A percentile compares a stretch with the other conserved stretches of the same genome.
phyloP scores from a whole-genome alignment of 1,284 basidiomycete genomes.

The Malassezia dermatis region DNA sequence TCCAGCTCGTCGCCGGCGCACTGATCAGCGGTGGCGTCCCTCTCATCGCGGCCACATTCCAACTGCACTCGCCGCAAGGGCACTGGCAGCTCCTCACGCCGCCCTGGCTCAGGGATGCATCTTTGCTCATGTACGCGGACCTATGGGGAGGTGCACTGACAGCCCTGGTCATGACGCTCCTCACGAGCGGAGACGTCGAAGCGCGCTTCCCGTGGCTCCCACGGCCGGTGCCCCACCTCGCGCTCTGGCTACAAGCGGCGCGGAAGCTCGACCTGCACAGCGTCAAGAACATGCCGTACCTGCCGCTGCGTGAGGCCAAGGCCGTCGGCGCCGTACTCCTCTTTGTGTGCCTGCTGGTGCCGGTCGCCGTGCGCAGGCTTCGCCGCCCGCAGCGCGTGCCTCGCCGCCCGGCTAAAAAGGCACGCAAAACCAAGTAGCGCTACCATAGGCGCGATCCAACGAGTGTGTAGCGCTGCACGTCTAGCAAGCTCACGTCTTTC shows the following conservation, averaged over 20 bases:
- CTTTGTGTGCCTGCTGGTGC: conserved; percentile 1
- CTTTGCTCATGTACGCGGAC: conserved; percentile 22
- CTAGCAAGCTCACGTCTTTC: conserved; percentile 27
- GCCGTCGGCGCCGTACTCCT: not conserved
- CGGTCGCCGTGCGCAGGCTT: not conserved
- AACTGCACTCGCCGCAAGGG: conserved; percentile 26
- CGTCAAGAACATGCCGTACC: conserved; percentile 7
- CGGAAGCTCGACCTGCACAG: not conserved
- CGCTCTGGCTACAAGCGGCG: not conserved
- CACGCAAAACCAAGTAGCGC: not conserved
- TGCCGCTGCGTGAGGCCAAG: conserved; percentile 16
- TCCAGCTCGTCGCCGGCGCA: conserved; percentile 24
- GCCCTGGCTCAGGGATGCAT: conserved; percentile 22
- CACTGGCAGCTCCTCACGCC: conserved; percentile 28
- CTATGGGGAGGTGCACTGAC: conserved; percentile 19
- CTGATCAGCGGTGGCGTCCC: conserved; percentile 30
- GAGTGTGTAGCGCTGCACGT: conserved; percentile 43
- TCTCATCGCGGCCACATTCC: conserved; percentile 28
- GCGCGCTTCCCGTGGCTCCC: conserved; percentile 3
- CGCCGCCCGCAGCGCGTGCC: not conserved
- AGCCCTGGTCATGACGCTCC: conserved; percentile 14
- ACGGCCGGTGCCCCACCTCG: not conserved
- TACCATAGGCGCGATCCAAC: conserved; percentile 42
- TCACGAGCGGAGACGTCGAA: conserved; percentile 5
- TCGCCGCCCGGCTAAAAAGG: conserved; percentile 1